phyloP scores from a whole-genome alignment of 441 rosid species.

The Geranium incanum region DNA sequence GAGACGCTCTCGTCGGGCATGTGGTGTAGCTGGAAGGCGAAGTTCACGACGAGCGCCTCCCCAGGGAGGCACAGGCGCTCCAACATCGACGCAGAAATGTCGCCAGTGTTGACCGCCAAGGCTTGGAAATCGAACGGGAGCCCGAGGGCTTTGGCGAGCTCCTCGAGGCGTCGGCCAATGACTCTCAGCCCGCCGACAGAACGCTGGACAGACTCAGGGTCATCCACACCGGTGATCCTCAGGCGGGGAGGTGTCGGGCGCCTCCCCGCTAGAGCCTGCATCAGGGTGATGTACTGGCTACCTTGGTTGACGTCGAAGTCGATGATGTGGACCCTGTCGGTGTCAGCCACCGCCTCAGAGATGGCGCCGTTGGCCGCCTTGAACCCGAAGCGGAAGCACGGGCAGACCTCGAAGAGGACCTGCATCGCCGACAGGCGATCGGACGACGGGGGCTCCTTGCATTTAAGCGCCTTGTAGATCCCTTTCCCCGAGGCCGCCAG shows the following conservation, averaged over 20 bases:
- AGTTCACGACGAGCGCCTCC: slow-evolving; percentile 78
- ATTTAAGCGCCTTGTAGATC: slow-evolving; percentile 77
- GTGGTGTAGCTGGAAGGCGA: slow-evolving; percentile 96
- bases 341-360: slow-evolving; percentile 71
- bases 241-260: slow-evolving; percentile 49
- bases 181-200: slow-evolving; percentile 60
- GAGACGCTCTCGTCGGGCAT: slow-evolving; percentile 99
- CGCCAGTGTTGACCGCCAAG: slow-evolving; percentile 58
- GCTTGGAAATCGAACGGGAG: slow-evolving; percentile 69
- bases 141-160: slow-evolving; percentile 53
- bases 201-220: slow-evolving; percentile 92
- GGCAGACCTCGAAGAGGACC: slow-evolving; percentile 92
- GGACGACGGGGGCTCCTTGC: slow-evolving; percentile 94
- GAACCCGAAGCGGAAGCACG: slow-evolving; percentile 92
- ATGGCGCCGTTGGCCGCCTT: slow-evolving; percentile 85
- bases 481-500: slow-evolving; percentile 83
- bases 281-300: slow-evolving; percentile 80
- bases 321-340: slow-evolving; percentile 67
- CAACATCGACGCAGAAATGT: slow-evolving; percentile 68
- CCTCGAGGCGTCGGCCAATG: slow-evolving; percentile 79
- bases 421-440: slow-evolving; percentile 99
- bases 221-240: slow-evolving; percentile 87
- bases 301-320: slow-evolving; percentile 98
- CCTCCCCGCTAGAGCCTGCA: slow-evolving; percentile 49
- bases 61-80: slow-evolving; percentile 44